Evolutionary conservation across 352 stramenopile species (phyloP).

Genomic region (Plasmopara muralis): DNA sequence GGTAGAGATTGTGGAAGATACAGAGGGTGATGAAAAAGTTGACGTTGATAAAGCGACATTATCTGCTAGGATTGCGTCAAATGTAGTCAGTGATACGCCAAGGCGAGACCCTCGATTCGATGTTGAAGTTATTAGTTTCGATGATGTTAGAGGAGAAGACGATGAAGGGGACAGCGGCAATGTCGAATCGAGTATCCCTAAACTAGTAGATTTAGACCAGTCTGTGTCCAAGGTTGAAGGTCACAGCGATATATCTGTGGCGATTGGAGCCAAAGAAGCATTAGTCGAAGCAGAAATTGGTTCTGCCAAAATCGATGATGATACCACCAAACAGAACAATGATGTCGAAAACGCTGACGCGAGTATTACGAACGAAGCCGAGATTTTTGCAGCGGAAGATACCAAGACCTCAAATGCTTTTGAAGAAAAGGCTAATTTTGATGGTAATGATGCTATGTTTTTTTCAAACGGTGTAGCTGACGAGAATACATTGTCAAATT

Average conservation of each 20-base stretch:
- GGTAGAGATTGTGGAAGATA: background rate
- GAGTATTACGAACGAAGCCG: background rate
- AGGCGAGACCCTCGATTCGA: background rate
- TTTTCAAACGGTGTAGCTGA: constrained; percentile 1
- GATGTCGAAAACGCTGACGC: background rate
- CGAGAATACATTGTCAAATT: constrained; percentile 1
- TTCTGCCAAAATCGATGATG: constrained; percentile 2
- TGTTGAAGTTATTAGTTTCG: background rate
- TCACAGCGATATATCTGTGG: constrained; percentile 9
- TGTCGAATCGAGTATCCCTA: background rate
- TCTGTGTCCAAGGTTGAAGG: constrained; percentile 6
- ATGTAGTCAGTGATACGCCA: background rate
- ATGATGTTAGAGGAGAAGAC: constrained; percentile 3
- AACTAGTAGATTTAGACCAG: constrained; percentile 4
- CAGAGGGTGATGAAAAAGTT: no score
- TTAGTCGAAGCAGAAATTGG: constrained; percentile 2
- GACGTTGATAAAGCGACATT: background rate
- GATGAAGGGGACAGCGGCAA: constrained; percentile 1
- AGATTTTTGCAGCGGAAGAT: background rate
- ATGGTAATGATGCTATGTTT: constrained; percentile 2
- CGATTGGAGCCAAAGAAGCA: constrained; percentile 16
- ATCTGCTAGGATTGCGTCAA: background rate
- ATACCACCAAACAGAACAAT: constrained; percentile 3
- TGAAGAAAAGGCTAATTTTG: background rate
- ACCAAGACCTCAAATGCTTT: background rate